A percentile compares a stretch with the other conserved stretches of the same genome.
Evolutionary conservation across 2,329 filamentous ascomycete species (phyloP).

Genomic region (Botrytis squamosa): DNA sequence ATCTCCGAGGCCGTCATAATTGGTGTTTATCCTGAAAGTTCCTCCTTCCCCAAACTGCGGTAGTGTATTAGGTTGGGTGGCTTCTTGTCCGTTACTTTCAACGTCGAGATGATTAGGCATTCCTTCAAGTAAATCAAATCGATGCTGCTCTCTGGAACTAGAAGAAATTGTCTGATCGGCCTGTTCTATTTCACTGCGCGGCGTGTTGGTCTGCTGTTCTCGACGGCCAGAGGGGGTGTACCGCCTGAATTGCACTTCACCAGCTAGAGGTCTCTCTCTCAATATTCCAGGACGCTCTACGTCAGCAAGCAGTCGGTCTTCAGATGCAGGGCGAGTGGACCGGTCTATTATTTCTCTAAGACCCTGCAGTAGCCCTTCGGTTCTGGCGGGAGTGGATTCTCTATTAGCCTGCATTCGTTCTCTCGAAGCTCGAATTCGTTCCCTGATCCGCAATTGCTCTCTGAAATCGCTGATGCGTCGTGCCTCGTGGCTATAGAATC

Average conservation of each 20-base stretch:
- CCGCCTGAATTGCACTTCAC: neutral
- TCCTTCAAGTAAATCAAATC: neutral
- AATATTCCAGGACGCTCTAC: neutral
- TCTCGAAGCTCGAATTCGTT: neutral
- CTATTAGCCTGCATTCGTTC: neutral
- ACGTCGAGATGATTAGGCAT: neutral
- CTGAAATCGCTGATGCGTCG: neutral
- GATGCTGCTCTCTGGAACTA: neutral
- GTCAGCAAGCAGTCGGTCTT: neutral
- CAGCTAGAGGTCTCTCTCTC: neutral
- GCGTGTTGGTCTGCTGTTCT: neutral
- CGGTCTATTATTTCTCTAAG: neutral
- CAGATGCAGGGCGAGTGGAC: neutral
- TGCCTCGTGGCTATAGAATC: neutral
- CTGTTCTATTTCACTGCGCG: neutral
- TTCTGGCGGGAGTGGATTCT: neutral
- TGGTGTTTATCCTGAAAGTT: neutral
- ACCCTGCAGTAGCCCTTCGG: neutral
- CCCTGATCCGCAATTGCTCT: neutral
- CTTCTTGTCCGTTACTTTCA: neutral
- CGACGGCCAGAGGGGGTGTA: neutral
- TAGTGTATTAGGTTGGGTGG: neutral
- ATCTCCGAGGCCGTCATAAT: constrained; percentile 14
- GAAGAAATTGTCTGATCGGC: neutral
- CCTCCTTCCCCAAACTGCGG: neutral